Percentiles rank a stretch among this genome's conserved stretches.
Conservation (phyloP, 148 eudicot species). For the Suaeda aralocaspica region DNA sequence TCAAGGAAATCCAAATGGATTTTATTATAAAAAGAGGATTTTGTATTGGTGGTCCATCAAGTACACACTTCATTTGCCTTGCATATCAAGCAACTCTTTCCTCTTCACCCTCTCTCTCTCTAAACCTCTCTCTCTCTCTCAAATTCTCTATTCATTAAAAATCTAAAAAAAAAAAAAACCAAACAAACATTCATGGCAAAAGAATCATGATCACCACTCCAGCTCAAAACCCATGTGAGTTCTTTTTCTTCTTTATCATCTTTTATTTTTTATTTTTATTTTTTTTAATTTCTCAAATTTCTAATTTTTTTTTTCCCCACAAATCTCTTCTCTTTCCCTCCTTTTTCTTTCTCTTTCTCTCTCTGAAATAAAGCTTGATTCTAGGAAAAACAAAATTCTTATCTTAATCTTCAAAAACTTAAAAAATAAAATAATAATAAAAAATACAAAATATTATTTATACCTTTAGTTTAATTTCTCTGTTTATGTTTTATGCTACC, state of each 20-base stretch:
- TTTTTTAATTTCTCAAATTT: too few species aligned
- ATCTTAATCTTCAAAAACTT: constrained; percentile 10
- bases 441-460: too few species aligned
- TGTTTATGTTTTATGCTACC: constrained; percentile 1
- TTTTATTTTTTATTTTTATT: neutral
- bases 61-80: constrained; percentile 61
- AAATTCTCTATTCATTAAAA: too few species aligned
- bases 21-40: neutral
- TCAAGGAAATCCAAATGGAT: constrained; percentile 1
- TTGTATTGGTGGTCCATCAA: constrained; percentile 25
- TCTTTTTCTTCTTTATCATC: constrained; percentile 24
- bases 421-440: neutral
- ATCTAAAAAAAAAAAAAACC: constrained; percentile 10
- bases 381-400: constrained; percentile 19
- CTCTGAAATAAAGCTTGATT: constrained; percentile 15
- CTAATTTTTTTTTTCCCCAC: constrained; percentile 4
- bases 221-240: constrained; percentile 70
- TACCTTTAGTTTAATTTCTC: neutral
- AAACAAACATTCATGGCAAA: constrained; percentile 48
- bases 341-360: too few species aligned
- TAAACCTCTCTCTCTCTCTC: constrained; percentile 33
- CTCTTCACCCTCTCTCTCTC: constrained; percentile 22
- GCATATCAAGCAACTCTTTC: constrained; percentile 72
- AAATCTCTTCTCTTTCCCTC: neutral
- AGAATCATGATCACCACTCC: constrained; percentile 59